These are phyloP conservation scores for Penicillium sp. DNA, from an alignment of 2,329 filamentous ascomycete genomes.

Conservation along the genomic window DNA sequence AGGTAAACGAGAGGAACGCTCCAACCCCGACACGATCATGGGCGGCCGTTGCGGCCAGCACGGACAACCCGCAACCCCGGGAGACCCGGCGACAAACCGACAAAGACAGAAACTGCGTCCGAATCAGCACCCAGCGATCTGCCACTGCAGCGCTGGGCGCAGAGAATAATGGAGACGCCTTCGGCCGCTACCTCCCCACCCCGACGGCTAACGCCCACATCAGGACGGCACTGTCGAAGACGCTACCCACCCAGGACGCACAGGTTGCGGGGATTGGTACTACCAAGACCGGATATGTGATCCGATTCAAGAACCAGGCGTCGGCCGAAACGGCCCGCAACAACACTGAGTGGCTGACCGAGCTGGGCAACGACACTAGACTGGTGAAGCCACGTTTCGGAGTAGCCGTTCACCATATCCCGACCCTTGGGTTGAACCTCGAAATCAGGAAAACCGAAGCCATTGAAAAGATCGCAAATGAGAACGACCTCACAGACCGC, in stretches of 20 bases:
- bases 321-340: neutral
- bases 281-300: slow-evolving; percentile 6
- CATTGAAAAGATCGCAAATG: neutral
- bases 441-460: neutral
- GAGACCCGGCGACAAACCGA: neutral
- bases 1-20: neutral
- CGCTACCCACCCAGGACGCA: slow-evolving; percentile 5
- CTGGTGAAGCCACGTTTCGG: slow-evolving; percentile 2
- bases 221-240: slow-evolving; percentile 2
- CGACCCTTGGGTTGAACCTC: neutral
- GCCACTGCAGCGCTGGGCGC: neutral
- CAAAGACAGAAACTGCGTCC: slow-evolving; percentile 5
- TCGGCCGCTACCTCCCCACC: neutral
- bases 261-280: neutral
- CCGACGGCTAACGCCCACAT: neutral
- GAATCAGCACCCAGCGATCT: neutral
- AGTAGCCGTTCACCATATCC: neutral
- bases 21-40: neutral
- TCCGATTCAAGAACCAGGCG: neutral
- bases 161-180: neutral
- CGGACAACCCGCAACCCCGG: neutral
- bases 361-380: slow-evolving; percentile 8
- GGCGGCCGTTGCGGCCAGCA: slow-evolving; percentile 3
- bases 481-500: neutral
- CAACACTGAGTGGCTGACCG: slow-evolving; percentile 13